A percentile compares a stretch with the other conserved stretches of the same genome.
Evolutionary conservation across 78 protist species (phyloP).

Genomic region (Capsaspora owczarzaki): DNA sequence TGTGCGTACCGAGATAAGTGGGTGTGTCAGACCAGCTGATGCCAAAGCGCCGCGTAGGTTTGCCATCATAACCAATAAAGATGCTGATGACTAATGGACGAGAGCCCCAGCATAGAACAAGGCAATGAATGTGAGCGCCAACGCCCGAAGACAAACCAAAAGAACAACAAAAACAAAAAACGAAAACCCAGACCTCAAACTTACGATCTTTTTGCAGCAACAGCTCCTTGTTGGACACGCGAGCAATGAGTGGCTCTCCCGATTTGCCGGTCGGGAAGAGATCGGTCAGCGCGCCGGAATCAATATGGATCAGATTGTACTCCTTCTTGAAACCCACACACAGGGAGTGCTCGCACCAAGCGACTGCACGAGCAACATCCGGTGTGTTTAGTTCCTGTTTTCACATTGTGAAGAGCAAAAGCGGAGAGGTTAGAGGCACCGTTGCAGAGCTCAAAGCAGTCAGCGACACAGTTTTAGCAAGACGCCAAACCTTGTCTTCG

Average conservation of each 20-base stretch:
- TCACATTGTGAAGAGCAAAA: not conserved
- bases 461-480: not conserved
- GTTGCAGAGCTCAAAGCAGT: not conserved
- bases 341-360: not conserved
- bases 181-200: not conserved
- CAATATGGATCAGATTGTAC: not conserved
- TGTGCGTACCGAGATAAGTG: not conserved
- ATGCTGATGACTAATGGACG: not conserved
- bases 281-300: not conserved
- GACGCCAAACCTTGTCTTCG: not conserved
- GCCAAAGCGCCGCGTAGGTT: not conserved
- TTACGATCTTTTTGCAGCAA: not conserved
- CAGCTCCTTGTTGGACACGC: not conserved
- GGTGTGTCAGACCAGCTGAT: not conserved
- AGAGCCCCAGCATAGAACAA: no score
- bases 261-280: not conserved
- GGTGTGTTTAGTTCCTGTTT: not conserved
- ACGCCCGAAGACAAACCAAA: not conserved
- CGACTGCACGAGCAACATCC: not conserved
- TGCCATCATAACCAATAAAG: not conserved
- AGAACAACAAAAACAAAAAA: not conserved
- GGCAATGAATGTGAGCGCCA: not conserved
- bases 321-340: not conserved
- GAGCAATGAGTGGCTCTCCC: not conserved
- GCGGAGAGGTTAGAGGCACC: not conserved